Conservation (phyloP, 2,329 filamentous ascomycete species). For the Venturia pyrina region DNA sequence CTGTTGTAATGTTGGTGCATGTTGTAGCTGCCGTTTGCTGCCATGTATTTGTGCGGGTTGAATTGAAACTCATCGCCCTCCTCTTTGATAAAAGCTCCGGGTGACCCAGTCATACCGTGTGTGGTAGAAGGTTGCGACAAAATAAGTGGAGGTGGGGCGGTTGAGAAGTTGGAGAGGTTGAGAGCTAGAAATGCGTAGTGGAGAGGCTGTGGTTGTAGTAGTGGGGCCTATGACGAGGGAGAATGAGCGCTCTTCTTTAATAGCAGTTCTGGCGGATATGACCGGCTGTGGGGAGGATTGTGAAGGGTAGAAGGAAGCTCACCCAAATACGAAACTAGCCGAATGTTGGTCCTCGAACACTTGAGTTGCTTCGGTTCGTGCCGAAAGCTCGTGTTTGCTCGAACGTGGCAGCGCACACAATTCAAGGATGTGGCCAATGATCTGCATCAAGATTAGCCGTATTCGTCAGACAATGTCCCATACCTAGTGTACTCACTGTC, state of each 20-base stretch:
- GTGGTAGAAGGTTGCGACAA: neutral
- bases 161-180: neutral
- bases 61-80: slow-evolving; percentile 55
- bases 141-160: slow-evolving; percentile 2
- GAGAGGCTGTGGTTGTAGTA: neutral
- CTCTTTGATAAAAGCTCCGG: slow-evolving; percentile 56
- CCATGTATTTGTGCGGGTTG: slow-evolving; percentile 29
- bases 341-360: neutral
- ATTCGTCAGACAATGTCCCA: neutral
- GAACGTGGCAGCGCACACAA: neutral
- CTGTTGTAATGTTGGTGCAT: slow-evolving; percentile 31
- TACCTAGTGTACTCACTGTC: neutral
- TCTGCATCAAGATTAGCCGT: slow-evolving; percentile 11
- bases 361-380: neutral
- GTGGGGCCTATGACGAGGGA: neutral
- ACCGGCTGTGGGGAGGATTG: neutral
- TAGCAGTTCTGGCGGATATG: neutral
- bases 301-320: neutral
- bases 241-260: neutral
- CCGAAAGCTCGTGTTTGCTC: neutral
- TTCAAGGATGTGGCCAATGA: slow-evolving; percentile 3
- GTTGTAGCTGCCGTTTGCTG: slow-evolving; percentile 7
- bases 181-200: neutral
- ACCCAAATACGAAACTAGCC: neutral
- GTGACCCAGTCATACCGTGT: slow-evolving; percentile 33